These are phyloP conservation scores for Ophiocordyceps camponoti-floridani DNA, from an alignment of 2,329 filamentous ascomycete genomes.

Conservation along the genomic window DNA sequence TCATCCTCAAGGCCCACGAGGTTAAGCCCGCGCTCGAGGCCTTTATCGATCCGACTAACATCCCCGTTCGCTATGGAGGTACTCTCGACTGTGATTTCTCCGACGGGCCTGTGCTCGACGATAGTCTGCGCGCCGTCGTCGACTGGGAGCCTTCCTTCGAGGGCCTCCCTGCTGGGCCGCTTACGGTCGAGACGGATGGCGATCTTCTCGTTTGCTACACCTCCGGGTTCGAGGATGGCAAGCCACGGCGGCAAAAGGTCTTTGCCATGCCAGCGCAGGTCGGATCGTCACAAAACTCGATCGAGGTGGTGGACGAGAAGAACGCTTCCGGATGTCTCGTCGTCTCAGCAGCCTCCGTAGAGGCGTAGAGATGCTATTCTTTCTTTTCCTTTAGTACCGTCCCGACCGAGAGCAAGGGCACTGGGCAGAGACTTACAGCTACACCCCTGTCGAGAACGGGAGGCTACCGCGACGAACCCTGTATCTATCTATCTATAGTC, in stretches of 20 bases:
- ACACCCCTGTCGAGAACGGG: too few species aligned
- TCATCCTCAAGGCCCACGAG: constrained; percentile 60
- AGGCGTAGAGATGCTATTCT: too few species aligned
- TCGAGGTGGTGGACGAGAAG: too few species aligned
- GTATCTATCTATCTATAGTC: too few species aligned
- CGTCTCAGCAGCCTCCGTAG: too few species aligned
- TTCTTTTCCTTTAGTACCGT: too few species aligned
- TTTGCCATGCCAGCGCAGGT: neutral
- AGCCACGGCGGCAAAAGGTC: constrained; percentile 8
- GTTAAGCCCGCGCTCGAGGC: constrained; percentile 58
- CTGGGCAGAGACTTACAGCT: too few species aligned
- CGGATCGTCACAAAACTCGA: too few species aligned
- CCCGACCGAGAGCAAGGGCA: too few species aligned
- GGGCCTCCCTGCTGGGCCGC: constrained; percentile 37
- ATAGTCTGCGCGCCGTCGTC: constrained; percentile 28
- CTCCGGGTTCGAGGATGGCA: constrained; percentile 27
- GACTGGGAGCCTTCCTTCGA: constrained; percentile 33
- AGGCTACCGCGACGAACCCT: too few species aligned
- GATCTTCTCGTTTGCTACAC: constrained; percentile 32
- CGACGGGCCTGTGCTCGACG: constrained; percentile 56
- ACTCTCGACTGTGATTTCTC: constrained; percentile 71
- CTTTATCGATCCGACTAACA: constrained; percentile 68
- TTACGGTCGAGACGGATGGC: constrained; percentile 15
- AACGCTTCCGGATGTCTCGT: too few species aligned
- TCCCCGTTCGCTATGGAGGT: constrained; percentile 81